phyloP scores from a whole-genome alignment of 352 stramenopile genomes.

The Pythium grandisporangium region DNA sequence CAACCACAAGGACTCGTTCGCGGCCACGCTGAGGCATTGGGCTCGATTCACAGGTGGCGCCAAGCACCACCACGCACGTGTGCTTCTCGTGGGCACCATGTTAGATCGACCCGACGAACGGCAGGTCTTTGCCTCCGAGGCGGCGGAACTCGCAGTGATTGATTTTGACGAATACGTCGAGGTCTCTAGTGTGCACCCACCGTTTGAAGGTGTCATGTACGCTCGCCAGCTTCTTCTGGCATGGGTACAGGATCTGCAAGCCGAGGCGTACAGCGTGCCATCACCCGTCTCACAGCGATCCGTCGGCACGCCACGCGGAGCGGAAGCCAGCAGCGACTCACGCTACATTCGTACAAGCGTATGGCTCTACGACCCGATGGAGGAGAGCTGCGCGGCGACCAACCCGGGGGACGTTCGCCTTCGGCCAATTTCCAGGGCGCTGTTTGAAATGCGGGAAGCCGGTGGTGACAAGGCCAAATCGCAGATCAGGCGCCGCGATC shows the following conservation, averaged over 20 bases:
- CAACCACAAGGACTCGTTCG: constrained; percentile 25
- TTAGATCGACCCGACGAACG: constrained; percentile 25
- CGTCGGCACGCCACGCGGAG: too few relatives aligned
- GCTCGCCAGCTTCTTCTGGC: constrained; percentile 9
- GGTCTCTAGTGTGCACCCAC: constrained; percentile 15
- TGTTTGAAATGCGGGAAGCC: constrained; percentile 66
- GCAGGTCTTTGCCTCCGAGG: constrained; percentile 24
- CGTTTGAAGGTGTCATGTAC: constrained; percentile 17
- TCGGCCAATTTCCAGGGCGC: constrained; percentile 61
- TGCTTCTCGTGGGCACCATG: constrained; percentile 49
- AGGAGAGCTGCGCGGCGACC: constrained; percentile 16
- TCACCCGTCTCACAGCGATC: too few relatives aligned
- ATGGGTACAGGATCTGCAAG: too few relatives aligned
- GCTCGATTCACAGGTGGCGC: background rate
- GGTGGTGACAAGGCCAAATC: constrained; percentile 47
- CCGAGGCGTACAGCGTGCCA: too few relatives aligned
- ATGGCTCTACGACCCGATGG: constrained; percentile 60
- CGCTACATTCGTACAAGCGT: constrained; percentile 27
- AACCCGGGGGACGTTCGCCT: constrained; percentile 44
- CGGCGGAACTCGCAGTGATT: constrained; percentile 26
- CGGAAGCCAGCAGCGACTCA: too few relatives aligned
- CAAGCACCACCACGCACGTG: constrained; percentile 7
- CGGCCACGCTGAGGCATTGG: constrained; percentile 14
- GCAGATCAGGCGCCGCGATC: constrained; percentile 42
- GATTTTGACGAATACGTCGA: constrained; percentile 58